Percentiles rank a stretch among this genome's conserved stretches.
These are phyloP conservation scores for Solanum arcanum DNA, from an alignment of 257 asterid species.

Conservation along the genomic window DNA sequence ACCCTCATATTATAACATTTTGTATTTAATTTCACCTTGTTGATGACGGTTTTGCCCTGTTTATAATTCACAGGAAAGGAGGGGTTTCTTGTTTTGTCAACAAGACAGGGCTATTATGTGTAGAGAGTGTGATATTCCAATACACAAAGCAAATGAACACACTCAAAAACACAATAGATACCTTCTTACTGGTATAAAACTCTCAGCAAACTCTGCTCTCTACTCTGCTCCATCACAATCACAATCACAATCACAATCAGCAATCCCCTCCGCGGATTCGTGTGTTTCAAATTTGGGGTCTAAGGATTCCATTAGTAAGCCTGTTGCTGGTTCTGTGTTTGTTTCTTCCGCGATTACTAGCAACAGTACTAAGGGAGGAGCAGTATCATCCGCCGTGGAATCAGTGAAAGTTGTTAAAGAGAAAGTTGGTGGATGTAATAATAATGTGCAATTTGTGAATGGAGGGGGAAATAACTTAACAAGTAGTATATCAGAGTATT, in stretches of 20 bases:
- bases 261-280: constrained; percentile 1
- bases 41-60: not conserved
- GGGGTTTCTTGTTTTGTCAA: constrained; percentile 59
- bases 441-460: constrained; percentile 2
- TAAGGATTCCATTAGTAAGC: not conserved
- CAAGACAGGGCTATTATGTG: constrained; percentile 70
- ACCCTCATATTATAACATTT: not conserved
- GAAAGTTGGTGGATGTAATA: not conserved
- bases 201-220: constrained; percentile 23
- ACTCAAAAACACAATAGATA: constrained; percentile 50
- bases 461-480: constrained; percentile 4
- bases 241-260: not conserved
- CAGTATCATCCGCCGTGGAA: not conserved
- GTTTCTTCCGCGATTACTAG: not conserved
- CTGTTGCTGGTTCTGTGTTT: not conserved
- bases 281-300: constrained; percentile 9
- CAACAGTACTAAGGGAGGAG: not conserved
- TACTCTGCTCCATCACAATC: constrained; percentile 14
- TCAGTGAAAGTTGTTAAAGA: not conserved
- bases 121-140: constrained; percentile 43
- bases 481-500: constrained; percentile 52
- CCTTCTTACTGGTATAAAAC: constrained; percentile 44
- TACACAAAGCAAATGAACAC: constrained; percentile 52
- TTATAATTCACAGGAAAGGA: constrained; percentile 30
- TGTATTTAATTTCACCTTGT: not conserved